These are phyloP conservation scores for Taphrina flavorubra DNA, from an alignment of 1,139 yeast genomes.

Conservation along the genomic window DNA sequence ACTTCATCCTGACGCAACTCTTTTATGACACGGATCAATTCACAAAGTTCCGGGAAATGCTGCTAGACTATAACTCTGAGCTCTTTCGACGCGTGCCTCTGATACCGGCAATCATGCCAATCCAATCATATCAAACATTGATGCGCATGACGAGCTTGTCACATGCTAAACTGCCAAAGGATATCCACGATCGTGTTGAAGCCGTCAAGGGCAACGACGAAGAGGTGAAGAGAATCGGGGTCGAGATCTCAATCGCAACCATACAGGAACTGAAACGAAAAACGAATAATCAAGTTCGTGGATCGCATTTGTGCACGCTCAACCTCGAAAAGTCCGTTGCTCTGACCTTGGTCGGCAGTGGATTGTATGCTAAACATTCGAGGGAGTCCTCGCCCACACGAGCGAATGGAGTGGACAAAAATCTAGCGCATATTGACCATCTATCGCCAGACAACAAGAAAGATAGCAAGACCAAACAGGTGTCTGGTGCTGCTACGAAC, in stretches of 20 bases:
- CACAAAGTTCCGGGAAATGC: conserved; percentile 58
- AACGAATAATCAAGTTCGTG: conserved; percentile 64
- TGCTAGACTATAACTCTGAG: conserved; percentile 57
- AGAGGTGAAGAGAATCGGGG: conserved; percentile 81
- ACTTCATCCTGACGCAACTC: conserved; percentile 86
- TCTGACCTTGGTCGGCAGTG: conserved; percentile 70
- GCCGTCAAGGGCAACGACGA: conserved; percentile 78
- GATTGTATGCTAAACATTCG: conserved; percentile 35
- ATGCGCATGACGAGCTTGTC: conserved; percentile 87
- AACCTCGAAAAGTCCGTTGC: conserved; percentile 92
- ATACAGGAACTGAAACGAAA: conserved; percentile 61
- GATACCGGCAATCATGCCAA: conserved; percentile 96
- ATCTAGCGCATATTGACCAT: conserved; percentile 1
- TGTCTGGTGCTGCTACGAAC: neutral
- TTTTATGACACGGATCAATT: conserved; percentile 71
- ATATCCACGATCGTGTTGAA: conserved; percentile 60
- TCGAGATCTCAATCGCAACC: conserved; percentile 69
- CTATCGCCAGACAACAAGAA: neutral
- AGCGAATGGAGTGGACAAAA: neutral
- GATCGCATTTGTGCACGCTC: conserved; percentile 88
- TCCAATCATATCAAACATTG: conserved; percentile 83
- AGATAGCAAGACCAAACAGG: neutral
- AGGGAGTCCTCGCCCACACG: conserved; percentile 32
- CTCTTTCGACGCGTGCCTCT: conserved; percentile 61
- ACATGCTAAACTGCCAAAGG: conserved; percentile 80